Base-by-base conservation (phyloP, 306 rosid species). In the Acacia melanoxylon region DNA sequence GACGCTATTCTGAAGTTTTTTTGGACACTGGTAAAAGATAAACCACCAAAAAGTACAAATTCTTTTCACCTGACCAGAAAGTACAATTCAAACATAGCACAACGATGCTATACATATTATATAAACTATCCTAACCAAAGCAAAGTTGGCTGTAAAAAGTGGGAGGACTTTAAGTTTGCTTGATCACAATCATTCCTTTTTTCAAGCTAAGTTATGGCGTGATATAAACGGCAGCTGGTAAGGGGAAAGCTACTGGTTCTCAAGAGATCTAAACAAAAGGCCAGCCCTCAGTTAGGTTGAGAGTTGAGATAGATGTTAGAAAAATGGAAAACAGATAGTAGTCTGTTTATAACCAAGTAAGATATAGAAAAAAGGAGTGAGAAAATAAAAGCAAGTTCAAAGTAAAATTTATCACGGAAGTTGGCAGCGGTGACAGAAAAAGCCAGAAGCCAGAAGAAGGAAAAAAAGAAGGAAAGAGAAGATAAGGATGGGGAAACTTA, bases 371-470 rank as follows among this genome's bases (percentile, higher is more conserved):
- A 56, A 59, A 62, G 49, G 35, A 48, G 19, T 41, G 5, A 12
- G 25, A 13, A 10, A 48, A 12, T 75, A 66, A 63, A 15, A 24
- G 40, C 42, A 79, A 71, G 69, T 80, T 12, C 68, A 62, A 62
- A 27, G 68, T 24, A 15, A 35, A 33, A 35, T 17, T n/a, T 54
- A 33, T 78, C 37, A 37, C 37, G 62, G 77, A 70, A 71, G 46
- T 16, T 80, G 78, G 73, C 63, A 80, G 71, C 75, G 68, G 19
- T 9, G 49, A 58, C 33, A 59, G 52, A 66, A 65, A 74, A 73
- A 33, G 29, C 85, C 24, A 72, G 49, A 77, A 48, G 78, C 51
- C 83, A 77, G 83, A 66, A 49, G 56, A 13, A 70, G 71, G 11
- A 9, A 52, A 52, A 19, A 76, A 69, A 20, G 40, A 2, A 14